These are phyloP conservation scores for Phytopythium kandeliae DNA, from an alignment of 352 stramenopile species.

Conservation along the genomic window DNA sequence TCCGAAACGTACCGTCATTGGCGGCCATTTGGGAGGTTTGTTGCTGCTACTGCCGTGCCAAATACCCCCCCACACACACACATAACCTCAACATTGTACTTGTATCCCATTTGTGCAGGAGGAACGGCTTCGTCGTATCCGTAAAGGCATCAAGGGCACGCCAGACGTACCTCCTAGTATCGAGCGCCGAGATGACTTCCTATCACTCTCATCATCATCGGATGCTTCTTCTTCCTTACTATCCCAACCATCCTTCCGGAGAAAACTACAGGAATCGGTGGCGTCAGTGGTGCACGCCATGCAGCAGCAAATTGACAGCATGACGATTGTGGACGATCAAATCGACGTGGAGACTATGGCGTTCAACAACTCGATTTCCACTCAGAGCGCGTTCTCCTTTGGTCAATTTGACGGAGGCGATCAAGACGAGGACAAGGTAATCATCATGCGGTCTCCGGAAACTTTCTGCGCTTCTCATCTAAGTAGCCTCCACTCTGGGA, in stretches of 20 bases:
- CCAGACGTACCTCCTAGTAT: slow-evolving; percentile 50
- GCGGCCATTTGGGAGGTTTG: slow-evolving; percentile 78
- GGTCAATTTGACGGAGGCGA: slow-evolving; percentile 28
- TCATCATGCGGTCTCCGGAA: slow-evolving; percentile 5
- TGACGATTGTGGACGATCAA: slow-evolving; percentile 7
- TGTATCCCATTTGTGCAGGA: slow-evolving; percentile 29
- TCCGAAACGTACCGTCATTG: slow-evolving; percentile 70
- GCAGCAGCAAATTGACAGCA: slow-evolving; percentile 13
- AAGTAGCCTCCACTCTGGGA: background rate
- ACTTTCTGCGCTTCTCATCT: background rate
- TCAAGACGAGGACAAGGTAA: slow-evolving; percentile 15
- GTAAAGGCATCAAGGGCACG: slow-evolving; percentile 43
- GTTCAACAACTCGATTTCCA: slow-evolving; percentile 41
- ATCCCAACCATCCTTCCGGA: slow-evolving; percentile 77
- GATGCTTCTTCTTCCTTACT: slow-evolving; percentile 45
- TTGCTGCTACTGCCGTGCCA: background rate
- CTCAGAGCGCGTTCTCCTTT: slow-evolving; percentile 42
- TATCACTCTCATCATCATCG: slow-evolving; percentile 22
- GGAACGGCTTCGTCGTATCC: slow-evolving; percentile 45
- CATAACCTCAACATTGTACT: background rate
- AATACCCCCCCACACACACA: background rate
- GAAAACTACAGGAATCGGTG: slow-evolving; percentile 71
- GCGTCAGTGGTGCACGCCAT: slow-evolving; percentile 47
- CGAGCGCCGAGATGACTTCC: slow-evolving; percentile 25
- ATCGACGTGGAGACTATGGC: slow-evolving; percentile 17